A percentile compares a stretch with the other conserved stretches of the same genome.
Conservation (phyloP, 2,329 filamentous ascomycete genomes). For the Penicillium sp. region DNA sequence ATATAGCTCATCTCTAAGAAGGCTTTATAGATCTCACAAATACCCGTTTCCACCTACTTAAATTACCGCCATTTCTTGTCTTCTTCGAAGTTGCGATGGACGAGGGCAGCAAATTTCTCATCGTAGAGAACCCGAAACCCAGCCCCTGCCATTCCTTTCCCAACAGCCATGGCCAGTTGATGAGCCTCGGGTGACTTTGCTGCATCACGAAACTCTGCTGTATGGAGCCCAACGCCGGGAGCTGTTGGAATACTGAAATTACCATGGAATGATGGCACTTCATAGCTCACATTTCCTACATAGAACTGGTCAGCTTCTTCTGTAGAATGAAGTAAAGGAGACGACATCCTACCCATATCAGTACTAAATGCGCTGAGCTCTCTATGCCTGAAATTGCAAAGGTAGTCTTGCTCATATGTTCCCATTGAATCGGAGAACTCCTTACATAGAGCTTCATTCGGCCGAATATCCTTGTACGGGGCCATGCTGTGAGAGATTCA, state of each 20-base stretch:
- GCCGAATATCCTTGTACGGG: background rate
- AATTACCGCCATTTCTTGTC: background rate
- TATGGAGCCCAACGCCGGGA: background rate
- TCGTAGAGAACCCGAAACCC: background rate
- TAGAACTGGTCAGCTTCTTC: background rate
- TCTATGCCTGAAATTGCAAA: background rate
- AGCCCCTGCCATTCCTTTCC: background rate
- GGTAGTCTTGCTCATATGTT: background rate
- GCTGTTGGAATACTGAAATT: background rate
- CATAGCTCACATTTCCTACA: background rate
- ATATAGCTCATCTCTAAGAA: too few relatives aligned
- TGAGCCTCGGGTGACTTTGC: background rate
- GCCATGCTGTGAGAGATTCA: background rate
- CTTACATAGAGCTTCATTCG: background rate
- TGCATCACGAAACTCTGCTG: background rate
- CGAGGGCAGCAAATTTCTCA: background rate
- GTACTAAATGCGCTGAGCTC: background rate
- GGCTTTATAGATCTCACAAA: too few relatives aligned
- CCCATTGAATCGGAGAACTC: background rate
- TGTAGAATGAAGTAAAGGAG: too few relatives aligned
- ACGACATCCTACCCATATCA: background rate
- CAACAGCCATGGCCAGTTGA: background rate
- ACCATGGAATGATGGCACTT: conserved; percentile 2
- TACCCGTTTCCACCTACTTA: too few relatives aligned
- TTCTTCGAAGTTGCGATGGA: background rate